phyloP scores from a whole-genome alignment of 1,284 basidiomycete genomes.

The Lignosus rhinocerotis region DNA sequence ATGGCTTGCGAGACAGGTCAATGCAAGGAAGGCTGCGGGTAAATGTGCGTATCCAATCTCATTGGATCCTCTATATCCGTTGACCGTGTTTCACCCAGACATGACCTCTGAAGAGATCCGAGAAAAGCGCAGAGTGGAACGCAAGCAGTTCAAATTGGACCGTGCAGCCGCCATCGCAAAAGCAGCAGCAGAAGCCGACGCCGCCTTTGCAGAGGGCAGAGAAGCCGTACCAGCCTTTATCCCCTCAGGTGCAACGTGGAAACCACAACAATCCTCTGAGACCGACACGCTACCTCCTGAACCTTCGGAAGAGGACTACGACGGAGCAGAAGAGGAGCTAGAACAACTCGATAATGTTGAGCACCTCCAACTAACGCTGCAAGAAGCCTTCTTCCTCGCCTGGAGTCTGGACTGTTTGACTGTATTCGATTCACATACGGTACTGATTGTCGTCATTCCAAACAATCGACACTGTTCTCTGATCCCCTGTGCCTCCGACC shows the following conservation, averaged over 20 bases:
- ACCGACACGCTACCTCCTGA: not conserved
- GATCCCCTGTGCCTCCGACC: not conserved
- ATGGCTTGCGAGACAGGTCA: conserved; percentile 81
- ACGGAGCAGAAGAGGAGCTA: conserved; percentile 37
- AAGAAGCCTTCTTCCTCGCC: conserved; percentile 91
- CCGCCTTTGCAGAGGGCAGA: conserved; percentile 68
- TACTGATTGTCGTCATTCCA: conserved; percentile 33
- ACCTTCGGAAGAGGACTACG: conserved; percentile 10
- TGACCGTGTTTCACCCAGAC: conserved; percentile 36
- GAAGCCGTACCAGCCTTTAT: conserved; percentile 44
- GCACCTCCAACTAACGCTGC: conserved; percentile 89
- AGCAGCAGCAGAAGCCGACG: conserved; percentile 73
- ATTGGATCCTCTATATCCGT: not conserved
- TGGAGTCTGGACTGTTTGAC: conserved; percentile 86
- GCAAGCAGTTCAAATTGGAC: conserved; percentile 90
- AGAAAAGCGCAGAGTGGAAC: conserved; percentile 79
- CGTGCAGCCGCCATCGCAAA: conserved; percentile 78
- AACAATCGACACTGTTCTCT: conserved; percentile 7
- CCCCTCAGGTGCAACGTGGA: conserved; percentile 79
- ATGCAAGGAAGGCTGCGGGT: conserved; percentile 53
- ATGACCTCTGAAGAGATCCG: conserved; percentile 87
- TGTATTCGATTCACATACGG: conserved; percentile 65
- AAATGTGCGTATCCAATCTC: conserved; percentile 46
- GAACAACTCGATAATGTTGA: conserved; percentile 74
- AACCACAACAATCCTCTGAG: conserved; percentile 38